These are phyloP conservation scores for Elsinoe arachidis DNA, from an alignment of 2,329 filamentous ascomycete genomes.

Conservation along the genomic window DNA sequence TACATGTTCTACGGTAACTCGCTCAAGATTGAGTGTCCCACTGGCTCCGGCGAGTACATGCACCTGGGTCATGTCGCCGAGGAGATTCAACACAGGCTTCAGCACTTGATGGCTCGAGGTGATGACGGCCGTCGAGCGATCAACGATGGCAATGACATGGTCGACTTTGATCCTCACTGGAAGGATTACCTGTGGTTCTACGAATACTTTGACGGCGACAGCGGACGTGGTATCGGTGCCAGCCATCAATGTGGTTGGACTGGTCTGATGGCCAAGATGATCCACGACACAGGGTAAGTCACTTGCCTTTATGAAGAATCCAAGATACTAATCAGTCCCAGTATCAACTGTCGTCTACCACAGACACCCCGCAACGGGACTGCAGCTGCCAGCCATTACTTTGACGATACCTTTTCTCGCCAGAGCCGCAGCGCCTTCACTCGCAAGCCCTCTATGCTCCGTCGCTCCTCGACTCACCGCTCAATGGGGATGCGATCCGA, in stretches of 20 bases:
- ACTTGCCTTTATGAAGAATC: not conserved
- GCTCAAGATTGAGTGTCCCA: constrained; percentile 87
- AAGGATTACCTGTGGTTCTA: constrained; percentile 92
- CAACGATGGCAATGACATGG: constrained; percentile 72
- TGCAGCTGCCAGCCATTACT: constrained; percentile 81
- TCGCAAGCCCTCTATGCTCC: constrained; percentile 47
- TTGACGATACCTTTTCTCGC: constrained; percentile 76
- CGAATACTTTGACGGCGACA: constrained; percentile 94
- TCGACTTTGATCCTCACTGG: constrained; percentile 91
- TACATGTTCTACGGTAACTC: constrained; percentile 90
- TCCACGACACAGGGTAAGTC: constrained; percentile 89
- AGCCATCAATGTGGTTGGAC: constrained; percentile 97
- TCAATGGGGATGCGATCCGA: constrained; percentile 80
- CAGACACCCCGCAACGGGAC: constrained; percentile 86
- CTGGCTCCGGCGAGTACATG: constrained; percentile 88
- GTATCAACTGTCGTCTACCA: constrained; percentile 79
- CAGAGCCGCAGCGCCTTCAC: constrained; percentile 32
- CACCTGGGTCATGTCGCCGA: constrained; percentile 91
- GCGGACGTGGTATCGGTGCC: constrained; percentile 77
- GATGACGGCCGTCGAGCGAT: constrained; percentile 82
- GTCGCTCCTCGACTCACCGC: constrained; percentile 71
- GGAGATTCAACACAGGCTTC: constrained; percentile 86
- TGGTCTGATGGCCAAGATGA: constrained; percentile 89
- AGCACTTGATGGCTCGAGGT: constrained; percentile 78
- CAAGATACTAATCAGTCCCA: constrained; percentile 40